Percentiles rank a stretch among this genome's conserved stretches.
Evolutionary conservation across 2,329 filamentous ascomycete genomes (phyloP).

Genomic region (Claviceps sp.): DNA sequence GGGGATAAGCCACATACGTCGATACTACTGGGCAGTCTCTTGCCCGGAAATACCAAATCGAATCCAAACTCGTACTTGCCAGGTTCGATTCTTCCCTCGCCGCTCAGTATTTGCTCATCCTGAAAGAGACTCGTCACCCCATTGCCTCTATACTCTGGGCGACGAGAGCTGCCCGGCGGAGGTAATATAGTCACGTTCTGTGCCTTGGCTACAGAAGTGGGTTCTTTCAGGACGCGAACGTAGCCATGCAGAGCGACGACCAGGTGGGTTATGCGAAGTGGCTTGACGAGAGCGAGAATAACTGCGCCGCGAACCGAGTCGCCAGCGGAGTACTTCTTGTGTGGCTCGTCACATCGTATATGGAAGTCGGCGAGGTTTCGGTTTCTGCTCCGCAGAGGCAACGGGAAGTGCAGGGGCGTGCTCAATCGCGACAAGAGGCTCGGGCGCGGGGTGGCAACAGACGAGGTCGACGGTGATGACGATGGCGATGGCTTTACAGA

Average conservation of each 20-base stretch:
- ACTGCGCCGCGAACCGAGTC: slow-evolving; percentile 63
- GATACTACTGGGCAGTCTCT: slow-evolving; percentile 76
- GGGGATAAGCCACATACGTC: slow-evolving; percentile 50
- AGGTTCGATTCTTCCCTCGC: slow-evolving; percentile 60
- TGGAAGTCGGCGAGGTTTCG: slow-evolving; percentile 68
- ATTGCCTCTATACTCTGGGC: slow-evolving; percentile 54
- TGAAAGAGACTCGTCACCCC: slow-evolving; percentile 71
- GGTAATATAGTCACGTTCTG: slow-evolving; percentile 29
- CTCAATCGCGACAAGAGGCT: slow-evolving; percentile 39
- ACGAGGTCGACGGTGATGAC: slow-evolving; percentile 6
- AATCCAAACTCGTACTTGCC: slow-evolving; percentile 72
- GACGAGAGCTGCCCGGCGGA: slow-evolving; percentile 22
- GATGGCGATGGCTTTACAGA: slow-evolving; percentile 15
- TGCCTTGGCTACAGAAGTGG: slow-evolving; percentile 40
- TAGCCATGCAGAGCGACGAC: slow-evolving; percentile 67
- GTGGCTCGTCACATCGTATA: slow-evolving; percentile 62
- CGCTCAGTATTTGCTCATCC: slow-evolving; percentile 68
- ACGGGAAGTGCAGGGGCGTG: slow-evolving; percentile 28
- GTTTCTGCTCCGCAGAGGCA: slow-evolving; percentile 36
- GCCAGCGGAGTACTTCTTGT: slow-evolving; percentile 62
- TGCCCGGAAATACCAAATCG: slow-evolving; percentile 54
- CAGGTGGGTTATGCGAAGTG: slow-evolving; percentile 65
- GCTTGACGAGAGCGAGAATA: slow-evolving; percentile 58
- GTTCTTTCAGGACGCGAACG: slow-evolving; percentile 65
- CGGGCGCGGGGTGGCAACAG: slow-evolving; percentile 14